Conservation (phyloP, 2,329 filamentous ascomycete genomes). For the Apiospora marii region DNA sequence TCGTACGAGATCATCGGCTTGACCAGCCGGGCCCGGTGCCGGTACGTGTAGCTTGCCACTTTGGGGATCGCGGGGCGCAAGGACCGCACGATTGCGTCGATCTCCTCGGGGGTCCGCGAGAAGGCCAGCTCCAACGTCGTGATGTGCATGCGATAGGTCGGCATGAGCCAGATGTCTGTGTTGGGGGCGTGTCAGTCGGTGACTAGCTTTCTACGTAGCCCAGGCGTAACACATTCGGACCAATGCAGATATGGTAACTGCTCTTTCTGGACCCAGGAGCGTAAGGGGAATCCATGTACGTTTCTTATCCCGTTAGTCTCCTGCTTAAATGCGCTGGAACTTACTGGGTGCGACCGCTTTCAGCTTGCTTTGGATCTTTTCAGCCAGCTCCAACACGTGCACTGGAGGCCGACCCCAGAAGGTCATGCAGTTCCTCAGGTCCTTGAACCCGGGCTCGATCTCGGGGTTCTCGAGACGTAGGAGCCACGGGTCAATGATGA, state of each 20-base stretch:
- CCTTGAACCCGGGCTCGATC: slow-evolving; percentile 73
- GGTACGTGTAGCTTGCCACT: slow-evolving; percentile 71
- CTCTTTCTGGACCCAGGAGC: background rate
- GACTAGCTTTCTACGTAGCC: too few relatives aligned
- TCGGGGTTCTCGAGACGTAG: slow-evolving; percentile 70
- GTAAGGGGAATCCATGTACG: background rate
- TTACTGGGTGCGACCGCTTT: slow-evolving; percentile 72
- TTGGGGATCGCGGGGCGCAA: slow-evolving; percentile 64
- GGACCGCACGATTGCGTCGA: slow-evolving; percentile 65
- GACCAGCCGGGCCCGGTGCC: slow-evolving; percentile 76
- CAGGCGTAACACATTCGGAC: background rate
- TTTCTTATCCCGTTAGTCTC: background rate
- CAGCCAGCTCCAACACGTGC: slow-evolving; percentile 72
- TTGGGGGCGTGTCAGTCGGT: background rate
- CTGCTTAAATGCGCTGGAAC: slow-evolving; percentile 42
- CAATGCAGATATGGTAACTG: background rate
- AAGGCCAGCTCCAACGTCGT: slow-evolving; percentile 88
- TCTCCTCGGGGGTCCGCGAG: slow-evolving; percentile 74
- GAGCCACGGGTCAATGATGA: slow-evolving; percentile 80
- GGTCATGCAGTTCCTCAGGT: slow-evolving; percentile 82
- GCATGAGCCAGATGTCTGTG: slow-evolving; percentile 88
- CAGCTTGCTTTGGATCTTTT: slow-evolving; percentile 72
- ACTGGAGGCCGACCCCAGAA: slow-evolving; percentile 87
- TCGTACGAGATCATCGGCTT: slow-evolving; percentile 88
- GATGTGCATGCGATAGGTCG: slow-evolving; percentile 78